A percentile compares a stretch with the other conserved stretches of the same genome.
Evolutionary conservation across 2,329 filamentous ascomycete species (phyloP).

Genomic region (Rhynchosporium agropyri): DNA sequence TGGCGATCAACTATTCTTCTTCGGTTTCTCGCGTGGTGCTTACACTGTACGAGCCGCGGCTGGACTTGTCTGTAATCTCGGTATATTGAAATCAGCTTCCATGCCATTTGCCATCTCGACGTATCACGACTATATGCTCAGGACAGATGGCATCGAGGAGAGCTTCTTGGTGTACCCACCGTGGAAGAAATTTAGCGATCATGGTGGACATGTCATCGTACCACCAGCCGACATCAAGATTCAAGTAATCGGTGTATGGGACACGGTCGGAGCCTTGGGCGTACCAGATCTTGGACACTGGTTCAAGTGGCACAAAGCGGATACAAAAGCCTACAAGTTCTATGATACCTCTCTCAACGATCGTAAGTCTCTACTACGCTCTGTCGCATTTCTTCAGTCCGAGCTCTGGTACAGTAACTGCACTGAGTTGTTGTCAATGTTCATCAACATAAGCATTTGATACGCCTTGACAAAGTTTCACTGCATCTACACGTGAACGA

Average conservation of each 20-base stretch:
- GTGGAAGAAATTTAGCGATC: conserved; percentile 10
- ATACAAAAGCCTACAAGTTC: conserved; percentile 45
- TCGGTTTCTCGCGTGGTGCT: conserved; percentile 46
- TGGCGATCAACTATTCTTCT: conserved; percentile 25
- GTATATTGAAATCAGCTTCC: conserved; percentile 42
- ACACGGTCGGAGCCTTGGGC: conserved; percentile 25
- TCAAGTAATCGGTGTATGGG: conserved; percentile 28
- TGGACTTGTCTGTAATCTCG: conserved; percentile 41
- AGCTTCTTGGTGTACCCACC: not conserved
- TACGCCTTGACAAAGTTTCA: not conserved
- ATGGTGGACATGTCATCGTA: not conserved
- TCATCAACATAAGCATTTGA: not conserved
- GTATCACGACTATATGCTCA: conserved; percentile 11
- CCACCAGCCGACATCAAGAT: conserved; percentile 17
- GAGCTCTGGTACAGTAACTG: not conserved
- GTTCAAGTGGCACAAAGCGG: conserved; percentile 17
- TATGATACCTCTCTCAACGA: conserved; percentile 41
- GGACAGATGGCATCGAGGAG: conserved; percentile 13
- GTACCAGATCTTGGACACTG: conserved; percentile 15
- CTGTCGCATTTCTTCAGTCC: not conserved
- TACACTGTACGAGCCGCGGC: conserved; percentile 45
- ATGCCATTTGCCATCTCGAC: conserved; percentile 15
- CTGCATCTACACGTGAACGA: not conserved
- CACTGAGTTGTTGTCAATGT: not conserved
- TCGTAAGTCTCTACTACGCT: conserved; percentile 27